phyloP scores from a whole-genome alignment of 805 yeast species.

The Candida xyloterini region DNA sequence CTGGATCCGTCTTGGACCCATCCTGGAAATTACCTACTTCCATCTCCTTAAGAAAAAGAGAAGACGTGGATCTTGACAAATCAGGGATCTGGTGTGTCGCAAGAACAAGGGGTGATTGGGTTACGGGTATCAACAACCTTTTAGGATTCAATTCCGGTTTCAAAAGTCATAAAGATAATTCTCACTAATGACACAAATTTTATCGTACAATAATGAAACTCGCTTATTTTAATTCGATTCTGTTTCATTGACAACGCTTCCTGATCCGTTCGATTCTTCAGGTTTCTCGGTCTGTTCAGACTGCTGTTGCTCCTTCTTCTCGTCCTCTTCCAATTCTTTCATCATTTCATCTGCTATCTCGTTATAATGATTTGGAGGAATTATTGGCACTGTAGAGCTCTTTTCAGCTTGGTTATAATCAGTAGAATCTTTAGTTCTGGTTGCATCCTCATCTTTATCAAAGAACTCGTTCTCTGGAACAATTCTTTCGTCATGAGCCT shows the following conservation, averaged over 20 bases:
- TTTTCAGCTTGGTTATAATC: slow-evolving; percentile 15
- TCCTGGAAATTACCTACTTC: slow-evolving; percentile 44
- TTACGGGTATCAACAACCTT: slow-evolving; percentile 79
- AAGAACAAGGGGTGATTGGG: slow-evolving; percentile 84
- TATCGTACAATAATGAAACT: slow-evolving; percentile 1
- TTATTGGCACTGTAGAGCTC: slow-evolving; percentile 15
- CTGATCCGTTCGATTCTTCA: neutral
- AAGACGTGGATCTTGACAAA: slow-evolving; percentile 17
- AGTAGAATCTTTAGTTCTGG: slow-evolving; percentile 22
- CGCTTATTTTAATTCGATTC: slow-evolving; percentile 1
- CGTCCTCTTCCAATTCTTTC: slow-evolving; percentile 24
- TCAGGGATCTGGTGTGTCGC: slow-evolving; percentile 88
- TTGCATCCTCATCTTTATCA: slow-evolving; percentile 54
- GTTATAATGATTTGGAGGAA: slow-evolving; percentile 24
- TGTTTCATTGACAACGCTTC: neutral
- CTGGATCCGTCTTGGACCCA: slow-evolving; percentile 56
- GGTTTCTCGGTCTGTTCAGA: neutral
- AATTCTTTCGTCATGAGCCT: slow-evolving; percentile 71
- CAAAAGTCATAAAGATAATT: slow-evolving; percentile 37
- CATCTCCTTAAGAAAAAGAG: slow-evolving; percentile 6
- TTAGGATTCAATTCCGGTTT: slow-evolving; percentile 87
- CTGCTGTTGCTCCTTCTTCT: slow-evolving; percentile 5
- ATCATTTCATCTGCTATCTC: slow-evolving; percentile 32
- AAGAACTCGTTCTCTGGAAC: slow-evolving; percentile 77
- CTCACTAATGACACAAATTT: neutral